Evolutionary conservation across 2,329 filamentous ascomycete species (phyloP).

Genomic region (Neoascochyta sp.): DNA sequence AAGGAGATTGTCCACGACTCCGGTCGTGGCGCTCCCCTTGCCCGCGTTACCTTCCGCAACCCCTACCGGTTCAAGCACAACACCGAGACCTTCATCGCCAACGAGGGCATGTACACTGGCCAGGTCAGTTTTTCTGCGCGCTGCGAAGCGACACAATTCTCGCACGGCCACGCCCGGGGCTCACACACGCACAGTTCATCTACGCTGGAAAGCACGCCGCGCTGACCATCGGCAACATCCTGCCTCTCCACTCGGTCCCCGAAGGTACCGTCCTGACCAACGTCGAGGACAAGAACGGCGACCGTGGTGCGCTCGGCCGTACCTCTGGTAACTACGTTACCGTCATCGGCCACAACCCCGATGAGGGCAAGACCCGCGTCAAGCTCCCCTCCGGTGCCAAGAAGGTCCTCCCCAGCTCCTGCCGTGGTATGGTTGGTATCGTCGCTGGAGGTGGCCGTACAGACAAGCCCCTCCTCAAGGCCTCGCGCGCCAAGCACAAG

Average conservation of each 20-base stretch:
- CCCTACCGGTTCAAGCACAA: slow-evolving; percentile 97
- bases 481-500: slow-evolving; percentile 98
- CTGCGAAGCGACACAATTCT: slow-evolving; percentile 1
- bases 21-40: slow-evolving; percentile 87
- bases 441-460: slow-evolving; percentile 99
- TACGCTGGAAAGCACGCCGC: slow-evolving; percentile 99
- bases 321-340: slow-evolving; percentile 99
- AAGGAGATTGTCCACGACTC: slow-evolving; percentile 99
- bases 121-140: slow-evolving; percentile 51
- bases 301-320: slow-evolving; percentile 92
- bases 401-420: slow-evolving; percentile 91
- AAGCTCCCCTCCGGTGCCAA: slow-evolving; percentile 99
- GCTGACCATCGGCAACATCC: slow-evolving; percentile 95
- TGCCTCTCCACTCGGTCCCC: slow-evolving; percentile 88
- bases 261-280: slow-evolving; percentile 99
- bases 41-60: slow-evolving; percentile 94
- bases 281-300: slow-evolving; percentile 98
- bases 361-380: slow-evolving; percentile 97
- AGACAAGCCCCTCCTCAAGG: slow-evolving; percentile 99
- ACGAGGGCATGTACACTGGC: slow-evolving; percentile 99
- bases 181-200: slow-evolving; percentile 64
- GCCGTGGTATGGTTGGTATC: slow-evolving; percentile 98
- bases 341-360: slow-evolving; percentile 44
- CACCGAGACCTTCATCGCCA: slow-evolving; percentile 99
- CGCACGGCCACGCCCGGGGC: slow-evolving; percentile 5